Base-by-base conservation (phyloP, 768 basidiomycete species). In the Boletus rubroflammeus region DNA sequence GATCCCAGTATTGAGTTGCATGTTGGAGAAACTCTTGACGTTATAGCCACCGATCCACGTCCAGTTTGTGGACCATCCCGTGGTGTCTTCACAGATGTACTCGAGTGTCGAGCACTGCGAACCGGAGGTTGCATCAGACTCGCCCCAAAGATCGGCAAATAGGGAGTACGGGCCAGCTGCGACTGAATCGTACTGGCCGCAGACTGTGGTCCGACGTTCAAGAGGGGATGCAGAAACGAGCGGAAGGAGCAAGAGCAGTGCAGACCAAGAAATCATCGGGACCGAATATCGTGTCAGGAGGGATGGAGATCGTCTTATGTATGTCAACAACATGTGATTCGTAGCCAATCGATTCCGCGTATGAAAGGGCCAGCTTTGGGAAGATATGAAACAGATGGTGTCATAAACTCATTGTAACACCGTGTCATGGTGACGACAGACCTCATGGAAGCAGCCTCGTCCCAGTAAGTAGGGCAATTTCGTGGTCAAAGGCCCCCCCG, bases 1-100 rank as follows among this genome's bases (percentile, higher is more conserved):
- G 55, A 84, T 57, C 28, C 78, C 78, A 2, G 38, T 54, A 60
- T 83, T 75, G 32, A 81, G 74, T 56, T 79, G 75, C 13, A 83
- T 71, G 65, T 85, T 82, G 23, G 82, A 75, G 69, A 76, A 87
- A 62, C 81, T 84, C 76, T 85, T 86, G 56, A 87, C 75, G 21
- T 74, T 72, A 21, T 48, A 71, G 7, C 75, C 80, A 31, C 83
- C 83, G 7, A 21, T 53, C 84, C 84, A 86, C 0, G 54, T 70
- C 78, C 80, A 86, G 3, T 62, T 73, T 28, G 76, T 81, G 64
- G 61, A 73, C 84, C 84, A 86, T 0, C 72, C 66, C 32, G 82
- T 55, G 6, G 67, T 76, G 28, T 63, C 72, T 3, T 74, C 79
- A 44, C 67, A 70, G 58, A 78, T 51, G 17, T 76, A 77, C 1